A percentile compares a stretch with the other conserved stretches of the same genome.
Evolutionary conservation across 2,329 filamentous ascomycete genomes (phyloP).

Genomic region (Ophiostoma quercus): DNA sequence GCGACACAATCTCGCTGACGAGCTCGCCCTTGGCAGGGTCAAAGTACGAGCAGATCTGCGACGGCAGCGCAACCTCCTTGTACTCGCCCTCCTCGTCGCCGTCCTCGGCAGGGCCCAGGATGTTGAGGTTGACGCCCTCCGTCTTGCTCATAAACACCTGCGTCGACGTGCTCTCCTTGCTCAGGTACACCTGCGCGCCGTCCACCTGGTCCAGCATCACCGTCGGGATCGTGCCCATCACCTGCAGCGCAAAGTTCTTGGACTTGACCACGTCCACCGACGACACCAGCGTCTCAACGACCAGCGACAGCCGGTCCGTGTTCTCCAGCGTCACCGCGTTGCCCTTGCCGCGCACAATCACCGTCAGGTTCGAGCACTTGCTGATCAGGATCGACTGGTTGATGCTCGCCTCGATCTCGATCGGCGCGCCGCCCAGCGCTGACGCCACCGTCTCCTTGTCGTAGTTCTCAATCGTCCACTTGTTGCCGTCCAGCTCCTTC

Average conservation of each 20-base stretch:
- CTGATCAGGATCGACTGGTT: constrained; percentile 88
- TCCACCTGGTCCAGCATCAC: constrained; percentile 91
- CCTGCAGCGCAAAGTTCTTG: constrained; percentile 88
- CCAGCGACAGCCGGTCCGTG: constrained; percentile 72
- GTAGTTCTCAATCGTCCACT: constrained; percentile 95
- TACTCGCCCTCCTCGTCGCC: constrained; percentile 72
- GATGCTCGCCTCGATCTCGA: constrained; percentile 76
- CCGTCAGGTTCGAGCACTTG: constrained; percentile 82
- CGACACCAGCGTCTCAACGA: constrained; percentile 84
- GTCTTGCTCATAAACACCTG: constrained; percentile 90
- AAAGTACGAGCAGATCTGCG: constrained; percentile 79
- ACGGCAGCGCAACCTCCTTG: constrained; percentile 78
- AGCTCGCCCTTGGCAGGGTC: constrained; percentile 65
- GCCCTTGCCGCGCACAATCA: constrained; percentile 86
- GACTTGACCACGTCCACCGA: constrained; percentile 94
- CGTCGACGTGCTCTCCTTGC: constrained; percentile 68
- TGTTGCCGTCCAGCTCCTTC: constrained; percentile 79
- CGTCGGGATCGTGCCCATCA: constrained; percentile 79
- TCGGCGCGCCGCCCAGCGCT: constrained; percentile 39
- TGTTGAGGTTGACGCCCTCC: constrained; percentile 77
- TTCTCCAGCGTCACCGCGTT: constrained; percentile 98
- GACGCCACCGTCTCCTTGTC: constrained; percentile 58
- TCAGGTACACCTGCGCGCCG: constrained; percentile 79
- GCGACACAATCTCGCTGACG: constrained; percentile 91
- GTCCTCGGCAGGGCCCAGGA: constrained; percentile 60